phyloP scores from a whole-genome alignment of 2,329 filamentous ascomycete species.

The Neurospora crassa region DNA sequence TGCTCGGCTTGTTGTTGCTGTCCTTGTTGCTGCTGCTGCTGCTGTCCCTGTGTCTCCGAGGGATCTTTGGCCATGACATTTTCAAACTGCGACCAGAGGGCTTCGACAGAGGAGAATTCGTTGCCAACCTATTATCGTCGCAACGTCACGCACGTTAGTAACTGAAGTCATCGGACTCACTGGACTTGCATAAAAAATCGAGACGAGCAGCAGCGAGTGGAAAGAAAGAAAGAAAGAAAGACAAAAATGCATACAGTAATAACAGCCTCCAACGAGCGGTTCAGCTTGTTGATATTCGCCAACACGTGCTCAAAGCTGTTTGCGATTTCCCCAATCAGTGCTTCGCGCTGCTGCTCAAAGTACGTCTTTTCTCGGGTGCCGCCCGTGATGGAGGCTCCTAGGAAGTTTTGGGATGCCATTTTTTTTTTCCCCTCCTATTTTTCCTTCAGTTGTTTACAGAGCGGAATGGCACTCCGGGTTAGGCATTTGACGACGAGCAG shows the following conservation, averaged over 20 bases:
- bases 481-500: background rate
- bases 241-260: slow-evolving; percentile 54
- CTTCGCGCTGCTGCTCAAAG: slow-evolving; percentile 68
- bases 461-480: background rate
- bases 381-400: slow-evolving; percentile 18
- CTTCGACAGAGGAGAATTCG: slow-evolving; percentile 94
- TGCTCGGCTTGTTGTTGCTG: slow-evolving; percentile 3
- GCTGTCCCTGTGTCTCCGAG: slow-evolving; percentile 20
- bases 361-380: slow-evolving; percentile 45
- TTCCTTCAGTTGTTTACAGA: background rate
- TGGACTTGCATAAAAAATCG: background rate
- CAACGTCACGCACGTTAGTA: background rate
- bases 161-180: background rate
- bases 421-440: background rate
- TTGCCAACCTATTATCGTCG: slow-evolving; percentile 61
- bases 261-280: slow-evolving; percentile 82
- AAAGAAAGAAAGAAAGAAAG: background rate
- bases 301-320: slow-evolving; percentile 82
- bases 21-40: slow-evolving; percentile 17
- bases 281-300: slow-evolving; percentile 91
- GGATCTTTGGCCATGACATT: slow-evolving; percentile 78
- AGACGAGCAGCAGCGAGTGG: background rate
- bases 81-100: slow-evolving; percentile 95
- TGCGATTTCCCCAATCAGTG: slow-evolving; percentile 63
- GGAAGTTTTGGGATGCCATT: slow-evolving; percentile 24